Evolutionary conservation across 2,329 filamentous ascomycete species (phyloP), one percentile per base, ranked within the genome.

Genomic region (Thelonectria discophora): DNA sequence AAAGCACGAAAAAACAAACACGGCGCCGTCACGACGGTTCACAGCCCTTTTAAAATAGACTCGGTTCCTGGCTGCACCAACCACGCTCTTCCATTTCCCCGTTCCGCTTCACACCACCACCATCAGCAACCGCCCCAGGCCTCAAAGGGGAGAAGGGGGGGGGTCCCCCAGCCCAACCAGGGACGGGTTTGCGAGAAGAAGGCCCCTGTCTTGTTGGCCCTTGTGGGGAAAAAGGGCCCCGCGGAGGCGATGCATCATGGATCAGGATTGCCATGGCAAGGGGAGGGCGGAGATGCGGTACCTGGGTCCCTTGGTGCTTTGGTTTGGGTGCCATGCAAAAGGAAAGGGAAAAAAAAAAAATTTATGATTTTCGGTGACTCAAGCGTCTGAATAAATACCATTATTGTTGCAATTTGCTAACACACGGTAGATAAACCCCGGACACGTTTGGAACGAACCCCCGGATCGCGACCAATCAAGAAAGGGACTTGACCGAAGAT

Each of bases 341-440:
- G n/a, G n/a, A n/a, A n/a, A n/a, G n/a, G n/a, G n/a, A n/a, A n/a
- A n/a, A n/a, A n/a, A n/a, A n/a, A n/a, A n/a, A n/a, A n/a, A n/a
- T n/a, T n/a, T n/a, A n/a, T n/a, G n/a, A n/a, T n/a, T 57, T 57
- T 62, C 32, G 45, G 50, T 62, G 55, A 62, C 49, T 49, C 55
- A 62, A 55, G 50, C 20, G 27, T 39, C 40, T 62, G 55, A 50
- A 43, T 61, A 58, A 62, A 55, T 54, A n/a, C 10, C 43, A 62
- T 62, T 62, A 62, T 58, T 62, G 46, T 52, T 50, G 17, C 43
- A 18, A 62, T 58, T 62, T 58, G 60, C 60, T 62, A 62, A 62
- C 49, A 55, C 43, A n/a, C 42, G 24, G 48, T 53, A 61, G 58
- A 61, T 60, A 60, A 54, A 32, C 42, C 42, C 12, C 17, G n/a